Base-by-base conservation (phyloP, 169 alveolate genomes). In the Cryptosporidium sp. region DNA sequence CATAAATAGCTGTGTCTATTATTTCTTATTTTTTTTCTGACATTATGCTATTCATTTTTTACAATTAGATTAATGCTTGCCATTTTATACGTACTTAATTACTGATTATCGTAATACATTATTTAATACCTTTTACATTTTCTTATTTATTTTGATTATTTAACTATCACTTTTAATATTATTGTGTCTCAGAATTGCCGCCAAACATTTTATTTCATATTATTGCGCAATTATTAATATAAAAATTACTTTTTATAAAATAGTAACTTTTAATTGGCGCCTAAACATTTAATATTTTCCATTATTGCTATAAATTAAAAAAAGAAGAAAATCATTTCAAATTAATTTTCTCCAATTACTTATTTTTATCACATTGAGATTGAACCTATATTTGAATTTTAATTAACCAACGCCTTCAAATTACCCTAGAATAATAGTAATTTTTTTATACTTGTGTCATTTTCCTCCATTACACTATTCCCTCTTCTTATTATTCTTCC, bases 1-100 rank as follows among this genome's bases (percentile, higher is more conserved):
- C 85, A 71, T 71, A 71, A 71, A 48, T 71, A 71, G 48, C 59
- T 58, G 39, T 71, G 85, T 71, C 85, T 71, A 71, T 21, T 52
- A 43, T 1, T 71, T n/a, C 9, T 33, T 29, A 26, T 50, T 43
- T 31, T 6, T 48, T 12, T 50, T 71, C 4, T 71, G 41, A 9
- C 50, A 45, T 14, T 50, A 16, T 71, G 23, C 41, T 21, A 69
- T 33, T 71, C 48, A 71, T 45, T 45, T 71, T 71, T 21, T 69
- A 48, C 59, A 45, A 8, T 45, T 37, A 3, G 21, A 18, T 21
- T 48, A 18, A 12, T 26, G 1, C 16, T 29, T 45, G 35, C 16
- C 69, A 41, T 18, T 8, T 16, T 71, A 71, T 45, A 71, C 85
- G 85, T 71, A 71, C 43, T 71, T 31, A 45, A 16, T 23, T 3